Evolutionary conservation across 1,139 yeast genomes (phyloP).

Genomic region (Entelexis sorbosivorans): DNA sequence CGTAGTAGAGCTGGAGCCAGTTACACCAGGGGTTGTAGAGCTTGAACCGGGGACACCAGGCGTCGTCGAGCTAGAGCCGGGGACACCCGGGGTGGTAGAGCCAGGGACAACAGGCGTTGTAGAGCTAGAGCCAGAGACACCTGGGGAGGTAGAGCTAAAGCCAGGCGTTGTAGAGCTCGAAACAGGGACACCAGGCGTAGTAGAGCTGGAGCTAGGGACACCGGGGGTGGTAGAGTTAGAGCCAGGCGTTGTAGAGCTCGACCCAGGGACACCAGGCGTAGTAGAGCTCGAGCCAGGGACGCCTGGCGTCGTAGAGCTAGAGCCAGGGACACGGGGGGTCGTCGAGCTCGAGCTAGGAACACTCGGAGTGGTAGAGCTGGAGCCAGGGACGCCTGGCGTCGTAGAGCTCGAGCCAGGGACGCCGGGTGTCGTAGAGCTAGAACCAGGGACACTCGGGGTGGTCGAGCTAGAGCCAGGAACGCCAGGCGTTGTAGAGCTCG

Average conservation of each 20-base stretch:
- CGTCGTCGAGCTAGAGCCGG: background rate
- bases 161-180: background rate
- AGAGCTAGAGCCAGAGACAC: background rate
- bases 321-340: background rate
- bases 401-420: background rate
- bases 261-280: background rate
- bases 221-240: background rate
- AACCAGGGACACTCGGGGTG: background rate
- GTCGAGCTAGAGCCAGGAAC: background rate
- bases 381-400: background rate
- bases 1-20: too few species aligned
- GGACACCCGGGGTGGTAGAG: background rate
- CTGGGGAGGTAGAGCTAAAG: background rate
- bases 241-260: background rate
- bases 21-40: too few species aligned
- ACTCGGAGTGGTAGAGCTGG: background rate
- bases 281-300: background rate
- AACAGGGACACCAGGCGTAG: background rate
- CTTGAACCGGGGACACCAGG: background rate
- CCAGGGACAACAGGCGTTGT: background rate
- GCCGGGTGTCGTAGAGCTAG: background rate
- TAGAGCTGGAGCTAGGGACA: background rate
- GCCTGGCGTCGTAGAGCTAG: background rate
- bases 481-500: background rate
- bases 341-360: background rate